Evolutionary conservation across 306 rosid genomes (phyloP).

Genomic region (Senna siamea): DNA sequence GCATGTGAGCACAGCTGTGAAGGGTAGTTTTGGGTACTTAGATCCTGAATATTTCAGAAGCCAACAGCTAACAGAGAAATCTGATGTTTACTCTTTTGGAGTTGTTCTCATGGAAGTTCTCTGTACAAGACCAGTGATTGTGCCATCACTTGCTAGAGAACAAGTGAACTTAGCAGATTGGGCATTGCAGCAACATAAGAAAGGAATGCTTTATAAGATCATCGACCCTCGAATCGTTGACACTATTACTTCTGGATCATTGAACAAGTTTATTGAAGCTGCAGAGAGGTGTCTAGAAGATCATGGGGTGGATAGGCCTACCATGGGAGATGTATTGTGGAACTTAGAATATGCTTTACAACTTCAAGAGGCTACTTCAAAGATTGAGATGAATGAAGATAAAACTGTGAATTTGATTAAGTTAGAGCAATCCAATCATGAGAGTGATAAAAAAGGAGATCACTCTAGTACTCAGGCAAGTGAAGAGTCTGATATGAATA

Average conservation of each 20-base stretch:
- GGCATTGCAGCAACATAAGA: slow-evolving; percentile 55
- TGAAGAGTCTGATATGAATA: slow-evolving; percentile 37
- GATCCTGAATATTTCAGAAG: slow-evolving; percentile 84
- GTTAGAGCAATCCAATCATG: slow-evolving; percentile 30
- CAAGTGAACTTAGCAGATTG: slow-evolving; percentile 74
- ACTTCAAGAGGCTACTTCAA: slow-evolving; percentile 55
- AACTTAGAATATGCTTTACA: slow-evolving; percentile 75
- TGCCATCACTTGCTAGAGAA: slow-evolving; percentile 54
- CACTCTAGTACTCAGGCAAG: slow-evolving; percentile 11
- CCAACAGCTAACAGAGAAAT: slow-evolving; percentile 78
- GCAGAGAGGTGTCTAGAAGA: slow-evolving; percentile 71
- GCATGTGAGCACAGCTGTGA: slow-evolving; percentile 88
- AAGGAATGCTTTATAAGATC: slow-evolving; percentile 54
- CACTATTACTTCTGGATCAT: slow-evolving; percentile 41
- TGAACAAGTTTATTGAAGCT: slow-evolving; percentile 58
- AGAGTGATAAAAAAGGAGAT: slow-evolving; percentile 20
- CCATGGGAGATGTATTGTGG: slow-evolving; percentile 91
- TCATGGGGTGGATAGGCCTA: slow-evolving; percentile 73
- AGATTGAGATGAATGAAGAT: slow-evolving; percentile 39
- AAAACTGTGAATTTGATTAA: slow-evolving; percentile 8
- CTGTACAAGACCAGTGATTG: slow-evolving; percentile 57
- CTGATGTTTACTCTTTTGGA: slow-evolving; percentile 87
- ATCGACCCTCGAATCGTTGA: slow-evolving; percentile 50
- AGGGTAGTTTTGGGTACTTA: slow-evolving; percentile 91
- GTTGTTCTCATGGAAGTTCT: slow-evolving; percentile 72